phyloP scores from a whole-genome alignment of 148 eudicot genomes.

The Chenopodium quinoa region DNA sequence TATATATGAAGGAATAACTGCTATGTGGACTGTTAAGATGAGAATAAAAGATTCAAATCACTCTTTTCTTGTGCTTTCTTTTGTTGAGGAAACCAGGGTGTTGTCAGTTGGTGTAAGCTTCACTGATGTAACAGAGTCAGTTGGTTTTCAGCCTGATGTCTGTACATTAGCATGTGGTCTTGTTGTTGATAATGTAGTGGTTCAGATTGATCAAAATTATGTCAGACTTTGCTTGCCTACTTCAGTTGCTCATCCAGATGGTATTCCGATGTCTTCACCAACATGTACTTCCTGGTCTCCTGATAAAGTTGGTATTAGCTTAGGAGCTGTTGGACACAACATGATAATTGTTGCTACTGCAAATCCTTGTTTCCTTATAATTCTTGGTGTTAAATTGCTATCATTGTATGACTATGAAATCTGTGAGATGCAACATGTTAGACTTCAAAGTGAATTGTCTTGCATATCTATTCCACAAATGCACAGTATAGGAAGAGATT shows the following conservation, averaged over 20 bases:
- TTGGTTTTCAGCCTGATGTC: slow-evolving; percentile 85
- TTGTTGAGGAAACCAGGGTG: slow-evolving; percentile 96
- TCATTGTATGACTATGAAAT: slow-evolving; percentile 53
- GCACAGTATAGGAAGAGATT: slow-evolving; percentile 31
- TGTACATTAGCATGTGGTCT: slow-evolving; percentile 96
- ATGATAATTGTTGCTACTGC: slow-evolving; percentile 80
- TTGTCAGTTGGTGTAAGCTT: slow-evolving; percentile 94
- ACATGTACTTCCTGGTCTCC: slow-evolving; percentile 73
- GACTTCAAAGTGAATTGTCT: slow-evolving; percentile 76
- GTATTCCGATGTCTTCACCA: slow-evolving; percentile 57
- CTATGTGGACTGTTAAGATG: slow-evolving; percentile 83
- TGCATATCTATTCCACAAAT: slow-evolving; percentile 78
- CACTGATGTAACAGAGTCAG: slow-evolving; percentile 85
- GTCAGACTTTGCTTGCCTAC: slow-evolving; percentile 80
- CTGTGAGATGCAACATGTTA: slow-evolving; percentile 69
- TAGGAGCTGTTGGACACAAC: slow-evolving; percentile 78
- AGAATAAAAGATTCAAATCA: slow-evolving; percentile 55
- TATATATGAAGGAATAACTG: slow-evolving; percentile 86
- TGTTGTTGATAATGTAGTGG: slow-evolving; percentile 63
- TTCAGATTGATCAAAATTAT: slow-evolving; percentile 72
- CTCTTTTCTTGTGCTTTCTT: slow-evolving; percentile 86
- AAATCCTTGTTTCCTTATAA: slow-evolving; percentile 69
- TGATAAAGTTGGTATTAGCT: slow-evolving; percentile 58
- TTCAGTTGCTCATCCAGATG: slow-evolving; percentile 52
- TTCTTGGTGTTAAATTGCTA: slow-evolving; percentile 61